phyloP scores from a whole-genome alignment of 2,329 filamentous ascomycete species.

The Periconia macrospinosa region DNA sequence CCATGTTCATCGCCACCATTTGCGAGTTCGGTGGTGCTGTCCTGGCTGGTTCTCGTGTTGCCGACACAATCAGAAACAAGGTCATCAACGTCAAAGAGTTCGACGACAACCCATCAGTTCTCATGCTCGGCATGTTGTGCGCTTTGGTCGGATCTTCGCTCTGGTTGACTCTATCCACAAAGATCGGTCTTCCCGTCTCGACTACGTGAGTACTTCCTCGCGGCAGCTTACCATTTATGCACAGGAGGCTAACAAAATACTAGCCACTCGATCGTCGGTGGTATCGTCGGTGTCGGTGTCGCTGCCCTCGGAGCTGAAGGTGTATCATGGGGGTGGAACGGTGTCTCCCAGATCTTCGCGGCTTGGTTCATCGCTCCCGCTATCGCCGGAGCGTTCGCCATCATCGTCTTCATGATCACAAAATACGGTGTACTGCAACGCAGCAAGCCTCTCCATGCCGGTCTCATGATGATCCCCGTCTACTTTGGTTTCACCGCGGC shows the following conservation, averaged over 20 bases:
- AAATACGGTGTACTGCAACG: constrained; percentile 61
- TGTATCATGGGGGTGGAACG: constrained; percentile 60
- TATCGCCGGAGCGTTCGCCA: constrained; percentile 56
- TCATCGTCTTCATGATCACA: constrained; percentile 59
- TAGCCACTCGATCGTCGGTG: constrained; percentile 47
- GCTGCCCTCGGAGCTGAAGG: constrained; percentile 57
- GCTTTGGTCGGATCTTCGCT: constrained; percentile 54
- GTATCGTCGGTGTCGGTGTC: constrained; percentile 49
- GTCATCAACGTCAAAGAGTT: constrained; percentile 52
- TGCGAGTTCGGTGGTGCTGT: constrained; percentile 52
- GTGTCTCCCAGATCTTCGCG: constrained; percentile 60
- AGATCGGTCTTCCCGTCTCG: constrained; percentile 56
- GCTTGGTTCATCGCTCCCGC: constrained; percentile 64
- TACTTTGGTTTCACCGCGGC: constrained; percentile 61
- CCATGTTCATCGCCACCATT: constrained; percentile 49
- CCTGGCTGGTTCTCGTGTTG: constrained; percentile 42
- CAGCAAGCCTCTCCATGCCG: constrained; percentile 56
- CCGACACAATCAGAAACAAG: constrained; percentile 53
- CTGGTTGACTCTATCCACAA: constrained; percentile 58
- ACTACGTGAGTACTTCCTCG: constrained; percentile 43
- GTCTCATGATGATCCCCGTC: constrained; percentile 56
- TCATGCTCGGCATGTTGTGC: constrained; percentile 59
- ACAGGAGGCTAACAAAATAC: not conserved
- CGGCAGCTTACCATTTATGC: not conserved
- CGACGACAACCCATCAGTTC: constrained; percentile 48